Evolutionary conservation across 2,329 filamentous ascomycete species (phyloP), one percentile per base, ranked within the genome.

Genomic region (Penicillium sp.): DNA sequence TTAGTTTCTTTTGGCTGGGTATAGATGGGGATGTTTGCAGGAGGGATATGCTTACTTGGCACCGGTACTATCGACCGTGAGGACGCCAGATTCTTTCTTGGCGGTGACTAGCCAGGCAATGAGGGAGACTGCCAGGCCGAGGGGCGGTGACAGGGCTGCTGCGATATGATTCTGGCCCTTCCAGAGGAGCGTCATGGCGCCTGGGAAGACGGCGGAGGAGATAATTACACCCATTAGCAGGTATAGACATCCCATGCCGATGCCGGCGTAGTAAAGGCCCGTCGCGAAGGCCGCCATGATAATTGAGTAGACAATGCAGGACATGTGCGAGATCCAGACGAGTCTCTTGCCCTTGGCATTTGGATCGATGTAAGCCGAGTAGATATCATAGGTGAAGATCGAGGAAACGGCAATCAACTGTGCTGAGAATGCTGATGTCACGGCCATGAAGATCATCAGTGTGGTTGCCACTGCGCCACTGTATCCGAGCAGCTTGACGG

Each of bases 211-310:
- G 3, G 89, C 90, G 0, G 87, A 82, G 0, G 86, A 89, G 64
- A 95, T 93, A 62, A 95, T 88, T 42, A 90, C 87, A 7, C 90
- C 91, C 90, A 95, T 95, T 64, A 95, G 81, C 1, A 95, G 75
- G 64, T 95, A 95, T 3, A 95, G 77, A 62, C 91, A 95, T 10
- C 89, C 90, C 88, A 95, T 93, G 10, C 82, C 86, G 53, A 95
- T 87, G 16, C 86, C 84, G 2, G 81, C 83, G 55, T 87, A 86
- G 66, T 75, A 82, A 0, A 93, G 79, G 0, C 87, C 89, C 0
- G 88, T 88, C 0, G 84, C 84, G 69, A 95, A 89, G 1, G 76
- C 80, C 12, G 88, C 88, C 75, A 95, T 92, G 59, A 87, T 77
- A 16, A 90, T 58, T 0, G 88, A 86, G 62, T 91, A 95, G 12